phyloP scores from a whole-genome alignment of 148 eudicot genomes.

The Hydrangea macrophylla region DNA sequence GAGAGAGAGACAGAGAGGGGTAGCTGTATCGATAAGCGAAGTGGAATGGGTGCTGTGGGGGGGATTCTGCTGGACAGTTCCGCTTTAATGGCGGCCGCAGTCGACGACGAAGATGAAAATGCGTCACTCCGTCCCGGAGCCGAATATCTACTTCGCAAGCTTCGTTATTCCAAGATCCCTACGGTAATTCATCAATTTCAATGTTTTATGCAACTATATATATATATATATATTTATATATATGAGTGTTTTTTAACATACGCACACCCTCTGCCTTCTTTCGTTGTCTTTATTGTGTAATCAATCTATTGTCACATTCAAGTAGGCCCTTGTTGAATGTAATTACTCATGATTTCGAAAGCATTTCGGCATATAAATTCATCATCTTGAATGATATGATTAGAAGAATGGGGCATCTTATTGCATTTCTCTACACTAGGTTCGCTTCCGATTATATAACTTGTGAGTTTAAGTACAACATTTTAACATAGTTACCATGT shows the following conservation, averaged over 20 bases:
- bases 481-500: too few species aligned
- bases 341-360: too few species aligned
- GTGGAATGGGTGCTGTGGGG: conserved; percentile 23
- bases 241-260: neutral
- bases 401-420: too few species aligned
- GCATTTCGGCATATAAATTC: too few species aligned
- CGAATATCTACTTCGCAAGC: conserved; percentile 47
- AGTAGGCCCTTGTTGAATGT: too few species aligned
- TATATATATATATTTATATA: neutral
- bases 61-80: conserved; percentile 57
- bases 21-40: neutral
- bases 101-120: conserved; percentile 13
- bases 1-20: neutral
- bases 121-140: conserved; percentile 40
- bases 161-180: conserved; percentile 62
- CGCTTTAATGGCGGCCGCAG: conserved; percentile 24
- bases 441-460: too few species aligned
- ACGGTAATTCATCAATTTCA: conserved; percentile 30
- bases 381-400: too few species aligned
- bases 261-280: too few species aligned
- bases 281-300: too few species aligned
- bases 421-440: too few species aligned
- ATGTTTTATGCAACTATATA: neutral
- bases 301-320: too few species aligned
- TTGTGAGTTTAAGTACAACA: too few species aligned